Evolutionary conservation across 495 filamentous ascomycete species (phyloP), one percentile per base, ranked within the genome.

Genomic region (Immersiella caudata): DNA sequence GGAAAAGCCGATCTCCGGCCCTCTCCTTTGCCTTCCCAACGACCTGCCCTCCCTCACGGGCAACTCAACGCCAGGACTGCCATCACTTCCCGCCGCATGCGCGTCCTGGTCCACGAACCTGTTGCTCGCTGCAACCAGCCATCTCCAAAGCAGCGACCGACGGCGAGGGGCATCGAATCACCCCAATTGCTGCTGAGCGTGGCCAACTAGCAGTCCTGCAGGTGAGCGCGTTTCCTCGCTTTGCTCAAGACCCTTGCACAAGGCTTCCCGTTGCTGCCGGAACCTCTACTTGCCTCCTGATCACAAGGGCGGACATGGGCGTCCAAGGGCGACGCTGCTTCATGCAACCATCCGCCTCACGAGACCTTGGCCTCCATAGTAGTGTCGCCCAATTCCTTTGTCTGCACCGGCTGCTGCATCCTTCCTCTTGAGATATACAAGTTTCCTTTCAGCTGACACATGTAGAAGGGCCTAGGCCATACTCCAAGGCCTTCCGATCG

Each of bases 341-440:
- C 60, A 62, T 65, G 63, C 63, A 58, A 56, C 21, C 26, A 65
- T 40, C 63, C 63, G 63, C 26, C 52, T 65, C 63, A 65, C 63
- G 63, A 65, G 63, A 65, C 52, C 29, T 65, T 46, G 40, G 35
- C n/a, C 21, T 35, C n/a, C 40, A 24, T 26, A 27, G 52, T 18
- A 12, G 63, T 57, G 51, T 65, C 22, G 51, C 63, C 54, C 51
- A 25, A 35, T 25, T 29, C 51, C 21, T 33, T 35, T 65, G 55
- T 65, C 36, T 52, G 49, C 50, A 25, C 46, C 49, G 61, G 16
- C 18, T 35, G 12, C 25, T 27, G 18, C 27, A 7, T 22, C 56
- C 3, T 27, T 6, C 16, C 56, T 35, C 26, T 20, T 59, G 22
- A 12, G 26, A 59, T 22, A 55, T 55, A 55, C 26, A 16, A 8